These are phyloP conservation scores for Fusarium pseudoanthophilum DNA, from an alignment of 2,329 filamentous ascomycete genomes.

Conservation along the genomic window DNA sequence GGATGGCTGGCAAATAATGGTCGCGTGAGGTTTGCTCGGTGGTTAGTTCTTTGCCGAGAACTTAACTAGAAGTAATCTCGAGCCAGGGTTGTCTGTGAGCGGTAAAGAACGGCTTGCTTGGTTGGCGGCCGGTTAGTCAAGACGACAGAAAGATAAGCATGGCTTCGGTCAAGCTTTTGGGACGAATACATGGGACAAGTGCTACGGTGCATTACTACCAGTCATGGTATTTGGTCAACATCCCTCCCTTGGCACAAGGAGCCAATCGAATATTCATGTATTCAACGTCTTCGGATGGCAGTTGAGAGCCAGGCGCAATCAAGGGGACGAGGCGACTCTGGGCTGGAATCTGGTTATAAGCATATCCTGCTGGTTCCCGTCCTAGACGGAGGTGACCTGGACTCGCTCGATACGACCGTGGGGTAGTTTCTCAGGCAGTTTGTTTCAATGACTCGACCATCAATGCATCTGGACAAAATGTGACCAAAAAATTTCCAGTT, in stretches of 20 bases:
- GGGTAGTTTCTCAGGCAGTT: conserved; percentile 19
- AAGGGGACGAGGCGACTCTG: neutral
- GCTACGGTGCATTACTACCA: conserved; percentile 2
- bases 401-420: conserved; percentile 2
- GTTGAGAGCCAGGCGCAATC: neutral
- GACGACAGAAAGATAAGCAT: conserved; percentile 30
- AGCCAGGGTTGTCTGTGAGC: conserved; percentile 16
- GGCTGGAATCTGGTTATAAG: neutral
- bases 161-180: conserved; percentile 34
- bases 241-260: conserved; percentile 7
- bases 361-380: conserved; percentile 2
- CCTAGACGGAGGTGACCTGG: neutral
- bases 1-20: conserved; percentile 21
- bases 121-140: conserved; percentile 20
- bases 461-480: conserved; percentile 2
- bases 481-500: conserved; percentile 10
- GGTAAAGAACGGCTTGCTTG: conserved; percentile 19
- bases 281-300: neutral
- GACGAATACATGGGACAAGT: conserved; percentile 19
- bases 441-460: conserved; percentile 4
- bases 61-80: neutral
- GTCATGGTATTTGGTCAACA: conserved; percentile 19
- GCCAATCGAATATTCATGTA: neutral
- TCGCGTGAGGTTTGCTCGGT: conserved; percentile 29
- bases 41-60: conserved; percentile 14